Evolutionary conservation across 331 rosid genomes (phyloP).

Genomic region (Arachis monticola): DNA sequence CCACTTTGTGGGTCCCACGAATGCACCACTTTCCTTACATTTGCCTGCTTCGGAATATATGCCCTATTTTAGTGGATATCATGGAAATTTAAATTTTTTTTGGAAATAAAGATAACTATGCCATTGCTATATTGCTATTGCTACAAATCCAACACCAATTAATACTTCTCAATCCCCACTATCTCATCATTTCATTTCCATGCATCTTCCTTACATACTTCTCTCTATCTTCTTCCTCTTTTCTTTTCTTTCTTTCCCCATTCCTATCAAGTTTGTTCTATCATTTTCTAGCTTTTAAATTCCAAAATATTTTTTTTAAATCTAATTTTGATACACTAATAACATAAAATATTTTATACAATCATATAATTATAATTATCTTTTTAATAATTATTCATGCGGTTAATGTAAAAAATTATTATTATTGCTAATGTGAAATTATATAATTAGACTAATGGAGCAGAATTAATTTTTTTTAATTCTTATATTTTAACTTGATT

Average conservation of each 20-base stretch:
- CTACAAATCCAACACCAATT: too few species aligned
- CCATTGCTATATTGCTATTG: too few species aligned
- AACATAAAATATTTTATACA: too few species aligned
- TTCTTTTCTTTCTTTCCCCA: background rate
- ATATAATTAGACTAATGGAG: too few species aligned
- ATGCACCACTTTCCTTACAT: slow-evolving; percentile 33
- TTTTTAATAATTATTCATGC: too few species aligned
- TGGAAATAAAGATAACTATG: too few species aligned
- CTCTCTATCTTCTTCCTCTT: background rate
- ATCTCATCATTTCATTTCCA: slow-evolving; percentile 7
- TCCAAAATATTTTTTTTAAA: slow-evolving; percentile 8
- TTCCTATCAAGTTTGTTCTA: slow-evolving; percentile 26
- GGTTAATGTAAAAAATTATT: too few species aligned
- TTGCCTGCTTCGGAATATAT: slow-evolving; percentile 34
- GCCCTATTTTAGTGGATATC: slow-evolving; percentile 16
- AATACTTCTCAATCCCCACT: slow-evolving; percentile 9
- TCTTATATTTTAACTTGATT: slow-evolving; percentile 1
- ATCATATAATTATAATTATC: too few species aligned
- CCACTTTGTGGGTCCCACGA: slow-evolving; percentile 33
- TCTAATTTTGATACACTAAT: too few species aligned
- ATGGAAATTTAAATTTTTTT: background rate
- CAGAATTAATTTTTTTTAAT: background rate
- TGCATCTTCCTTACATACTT: slow-evolving; percentile 19
- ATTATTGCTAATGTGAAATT: too few species aligned
- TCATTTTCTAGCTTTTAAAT: slow-evolving; percentile 35